phyloP scores from a whole-genome alignment of 1,284 basidiomycete species.

The Melampsora larici-populina region DNA sequence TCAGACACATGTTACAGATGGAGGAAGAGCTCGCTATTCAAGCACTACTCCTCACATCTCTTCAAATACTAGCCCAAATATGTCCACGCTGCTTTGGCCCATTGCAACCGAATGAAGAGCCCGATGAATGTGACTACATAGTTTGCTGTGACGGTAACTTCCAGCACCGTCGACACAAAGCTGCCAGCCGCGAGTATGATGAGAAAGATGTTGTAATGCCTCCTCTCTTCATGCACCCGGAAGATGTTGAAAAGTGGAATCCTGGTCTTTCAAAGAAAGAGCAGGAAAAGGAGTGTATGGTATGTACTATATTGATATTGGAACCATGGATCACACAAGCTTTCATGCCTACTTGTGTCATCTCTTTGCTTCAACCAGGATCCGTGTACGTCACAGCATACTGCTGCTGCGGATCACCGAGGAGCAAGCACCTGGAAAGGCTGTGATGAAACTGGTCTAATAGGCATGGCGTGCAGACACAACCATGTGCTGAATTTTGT shows the following conservation, averaged over 20 bases:
- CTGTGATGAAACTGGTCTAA: constrained; percentile 22
- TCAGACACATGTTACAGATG: too few species aligned
- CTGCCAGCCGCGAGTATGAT: neutral
- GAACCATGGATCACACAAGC: too few species aligned
- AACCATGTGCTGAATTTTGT: neutral
- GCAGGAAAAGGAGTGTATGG: neutral
- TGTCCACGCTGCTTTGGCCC: too few species aligned
- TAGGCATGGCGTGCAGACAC: constrained; percentile 7
- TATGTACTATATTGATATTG: too few species aligned
- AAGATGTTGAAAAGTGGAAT: neutral
- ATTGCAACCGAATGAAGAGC: too few species aligned
- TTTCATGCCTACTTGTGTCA: too few species aligned
- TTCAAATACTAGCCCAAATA: too few species aligned
- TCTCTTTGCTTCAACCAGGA: neutral
- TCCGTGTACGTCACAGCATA: constrained; percentile 3
- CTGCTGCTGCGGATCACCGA: neutral
- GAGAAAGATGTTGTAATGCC: neutral
- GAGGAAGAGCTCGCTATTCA: too few species aligned
- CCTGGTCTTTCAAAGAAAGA: neutral
- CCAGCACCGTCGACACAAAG: constrained; percentile 9
- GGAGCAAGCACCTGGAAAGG: constrained; percentile 4
- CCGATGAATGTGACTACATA: neutral
- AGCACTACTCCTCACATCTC: too few species aligned
- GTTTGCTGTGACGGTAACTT: constrained; percentile 4
- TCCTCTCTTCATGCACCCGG: neutral